Percentiles rank a stretch among this genome's conserved stretches.
These are phyloP conservation scores for Beauveria rudraprayagi DNA, from an alignment of 2,329 filamentous ascomycete genomes.

Conservation along the genomic window DNA sequence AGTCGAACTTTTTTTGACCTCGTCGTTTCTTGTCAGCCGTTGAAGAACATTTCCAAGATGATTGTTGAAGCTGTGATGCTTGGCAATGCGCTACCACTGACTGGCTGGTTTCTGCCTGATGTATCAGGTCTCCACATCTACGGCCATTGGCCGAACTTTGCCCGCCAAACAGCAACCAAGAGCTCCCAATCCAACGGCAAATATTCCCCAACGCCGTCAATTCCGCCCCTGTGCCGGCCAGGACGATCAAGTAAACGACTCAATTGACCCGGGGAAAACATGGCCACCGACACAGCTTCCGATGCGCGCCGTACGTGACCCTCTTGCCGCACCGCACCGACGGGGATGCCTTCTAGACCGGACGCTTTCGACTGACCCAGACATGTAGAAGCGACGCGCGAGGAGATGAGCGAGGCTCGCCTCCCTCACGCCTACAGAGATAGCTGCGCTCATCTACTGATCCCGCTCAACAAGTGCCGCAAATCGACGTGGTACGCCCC, in stretches of 20 bases:
- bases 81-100: neutral
- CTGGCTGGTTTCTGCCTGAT: slow-evolving; percentile 10
- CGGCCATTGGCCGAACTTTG: slow-evolving; percentile 10
- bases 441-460: slow-evolving; percentile 88
- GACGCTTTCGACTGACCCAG: neutral
- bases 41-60: neutral
- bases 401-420: slow-evolving; percentile 88
- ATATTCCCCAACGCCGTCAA: neutral
- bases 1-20: neutral
- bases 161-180: slow-evolving; percentile 14
- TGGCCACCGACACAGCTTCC: slow-evolving; percentile 29
- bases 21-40: neutral
- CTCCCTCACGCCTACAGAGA: slow-evolving; percentile 89
- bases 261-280: slow-evolving; percentile 27
- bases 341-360: slow-evolving; percentile 16
- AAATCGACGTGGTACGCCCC: slow-evolving; percentile 86
- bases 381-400: slow-evolving; percentile 62
- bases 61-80: neutral
- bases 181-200: slow-evolving; percentile 3
- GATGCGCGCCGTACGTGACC: slow-evolving; percentile 31
- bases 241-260: slow-evolving; percentile 2
- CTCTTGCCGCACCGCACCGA: neutral
- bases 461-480: slow-evolving; percentile 92
- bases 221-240: neutral
- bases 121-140: slow-evolving; percentile 7